Percentiles rank a stretch among this genome's conserved stretches.
Conservation (phyloP, 2,329 filamentous ascomycete species). For the Aureobasidium sp. region DNA sequence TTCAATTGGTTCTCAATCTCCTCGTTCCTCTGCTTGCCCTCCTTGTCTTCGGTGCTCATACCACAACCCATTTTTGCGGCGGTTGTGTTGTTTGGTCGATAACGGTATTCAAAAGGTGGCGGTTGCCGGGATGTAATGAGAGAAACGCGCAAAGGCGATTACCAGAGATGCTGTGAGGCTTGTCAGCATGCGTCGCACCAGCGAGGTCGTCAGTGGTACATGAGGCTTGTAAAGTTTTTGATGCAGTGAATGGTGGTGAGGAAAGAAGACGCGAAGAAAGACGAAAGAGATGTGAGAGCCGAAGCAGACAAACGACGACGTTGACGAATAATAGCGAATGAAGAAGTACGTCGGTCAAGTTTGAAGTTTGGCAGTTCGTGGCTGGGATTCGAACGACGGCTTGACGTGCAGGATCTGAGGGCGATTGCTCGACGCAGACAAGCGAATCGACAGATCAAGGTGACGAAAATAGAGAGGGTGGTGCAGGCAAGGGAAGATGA, state of each 20-base stretch:
- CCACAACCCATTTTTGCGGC: constrained; percentile 90
- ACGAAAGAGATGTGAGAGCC: background rate
- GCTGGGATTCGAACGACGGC: background rate
- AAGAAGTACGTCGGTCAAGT: background rate
- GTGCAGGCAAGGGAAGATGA: constrained; percentile 1
- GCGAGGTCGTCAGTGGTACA: constrained; percentile 1
- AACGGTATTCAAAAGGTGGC: background rate
- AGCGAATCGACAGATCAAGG: background rate
- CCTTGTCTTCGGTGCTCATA: constrained; percentile 99
- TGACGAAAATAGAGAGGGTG: constrained; percentile 7
- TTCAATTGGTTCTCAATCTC: constrained; percentile 99
- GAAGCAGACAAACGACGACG: background rate
- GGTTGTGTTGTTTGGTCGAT: background rate
- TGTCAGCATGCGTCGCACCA: constrained; percentile 10
- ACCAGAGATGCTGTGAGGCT: background rate
- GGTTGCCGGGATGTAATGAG: background rate
- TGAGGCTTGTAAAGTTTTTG: background rate
- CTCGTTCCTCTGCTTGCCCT: constrained; percentile 99
- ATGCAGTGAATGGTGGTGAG: background rate
- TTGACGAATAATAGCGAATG: background rate
- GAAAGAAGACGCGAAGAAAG: background rate
- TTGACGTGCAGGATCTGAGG: background rate
- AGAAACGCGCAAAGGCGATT: background rate
- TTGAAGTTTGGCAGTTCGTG: background rate
- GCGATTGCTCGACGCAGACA: constrained; percentile 3